A percentile compares a stretch with the other conserved stretches of the same genome.
Evolutionary conservation across 176 grass and related monocot genomes (phyloP).

Genomic region (Oryza nivara): DNA sequence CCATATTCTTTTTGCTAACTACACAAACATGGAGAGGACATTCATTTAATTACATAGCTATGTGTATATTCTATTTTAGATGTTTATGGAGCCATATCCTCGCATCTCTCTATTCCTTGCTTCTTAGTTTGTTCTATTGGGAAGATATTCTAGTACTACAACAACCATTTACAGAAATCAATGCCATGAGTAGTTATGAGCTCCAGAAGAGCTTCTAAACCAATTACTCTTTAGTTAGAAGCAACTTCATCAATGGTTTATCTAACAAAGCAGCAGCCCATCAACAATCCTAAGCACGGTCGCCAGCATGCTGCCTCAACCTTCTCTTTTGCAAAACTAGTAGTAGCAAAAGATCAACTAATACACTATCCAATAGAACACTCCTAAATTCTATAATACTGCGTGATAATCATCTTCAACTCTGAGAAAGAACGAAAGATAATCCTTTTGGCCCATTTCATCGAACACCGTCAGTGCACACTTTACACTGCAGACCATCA

Average conservation of each 20-base stretch:
- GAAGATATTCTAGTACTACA: background rate
- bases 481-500: background rate
- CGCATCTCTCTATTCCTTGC: background rate
- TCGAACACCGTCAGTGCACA: slow-evolving; percentile 41
- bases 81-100: background rate
- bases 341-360: background rate
- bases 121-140: slow-evolving; percentile 1
- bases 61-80: background rate
- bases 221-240: background rate
- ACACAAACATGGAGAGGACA: background rate
- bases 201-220: slow-evolving; percentile 4
- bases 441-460: slow-evolving; percentile 37
- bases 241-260: background rate
- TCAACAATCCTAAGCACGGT: background rate
- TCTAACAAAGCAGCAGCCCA: background rate
- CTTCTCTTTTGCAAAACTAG: background rate
- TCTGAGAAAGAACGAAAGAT: background rate
- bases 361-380: background rate
- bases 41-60: background rate
- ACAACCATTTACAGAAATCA: background rate
- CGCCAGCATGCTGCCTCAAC: background rate
- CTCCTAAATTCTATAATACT: background rate
- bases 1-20: background rate
- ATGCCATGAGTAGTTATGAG: background rate
- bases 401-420: background rate